Conservation (phyloP, 2,329 filamentous ascomycete species). For the Talaromyces sp. region DNA sequence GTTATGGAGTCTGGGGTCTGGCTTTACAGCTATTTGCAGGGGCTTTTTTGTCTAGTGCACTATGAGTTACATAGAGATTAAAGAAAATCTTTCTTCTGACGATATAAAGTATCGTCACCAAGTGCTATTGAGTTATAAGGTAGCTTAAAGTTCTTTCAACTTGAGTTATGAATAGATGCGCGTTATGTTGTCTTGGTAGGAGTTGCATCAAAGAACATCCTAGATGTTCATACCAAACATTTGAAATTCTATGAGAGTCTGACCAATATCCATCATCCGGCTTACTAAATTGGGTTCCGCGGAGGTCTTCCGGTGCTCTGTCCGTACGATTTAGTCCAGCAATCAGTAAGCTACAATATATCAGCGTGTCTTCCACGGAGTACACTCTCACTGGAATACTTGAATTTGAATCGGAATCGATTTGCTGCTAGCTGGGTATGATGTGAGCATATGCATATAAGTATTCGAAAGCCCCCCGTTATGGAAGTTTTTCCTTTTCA, state of each 20-base stretch:
- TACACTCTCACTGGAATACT: not conserved
- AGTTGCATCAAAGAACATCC: not conserved
- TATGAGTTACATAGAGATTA: not conserved
- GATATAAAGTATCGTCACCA: not conserved
- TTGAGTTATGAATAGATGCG: not conserved
- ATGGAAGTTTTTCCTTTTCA: not conserved
- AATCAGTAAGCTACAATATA: not conserved
- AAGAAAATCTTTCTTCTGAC: not conserved
- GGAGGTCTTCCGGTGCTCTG: not conserved
- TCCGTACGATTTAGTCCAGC: not conserved
- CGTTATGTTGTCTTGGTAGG: not conserved
- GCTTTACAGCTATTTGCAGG: not conserved
- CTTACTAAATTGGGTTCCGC: not conserved
- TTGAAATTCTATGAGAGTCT: not conserved
- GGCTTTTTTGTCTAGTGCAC: not conserved
- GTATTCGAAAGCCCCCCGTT: not conserved
- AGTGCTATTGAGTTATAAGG: not conserved
- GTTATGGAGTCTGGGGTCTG: not conserved
- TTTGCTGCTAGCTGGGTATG: not conserved
- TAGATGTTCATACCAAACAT: not conserved
- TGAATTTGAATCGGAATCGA: not conserved
- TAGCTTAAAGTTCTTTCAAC: not conserved
- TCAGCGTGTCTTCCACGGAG: not conserved
- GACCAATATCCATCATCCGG: not conserved
- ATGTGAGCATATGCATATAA: not conserved